Percentiles rank a stretch among this genome's conserved stretches.
Conservation (phyloP, 495 filamentous ascomycete genomes). For the Penicillium flavigenum region DNA sequence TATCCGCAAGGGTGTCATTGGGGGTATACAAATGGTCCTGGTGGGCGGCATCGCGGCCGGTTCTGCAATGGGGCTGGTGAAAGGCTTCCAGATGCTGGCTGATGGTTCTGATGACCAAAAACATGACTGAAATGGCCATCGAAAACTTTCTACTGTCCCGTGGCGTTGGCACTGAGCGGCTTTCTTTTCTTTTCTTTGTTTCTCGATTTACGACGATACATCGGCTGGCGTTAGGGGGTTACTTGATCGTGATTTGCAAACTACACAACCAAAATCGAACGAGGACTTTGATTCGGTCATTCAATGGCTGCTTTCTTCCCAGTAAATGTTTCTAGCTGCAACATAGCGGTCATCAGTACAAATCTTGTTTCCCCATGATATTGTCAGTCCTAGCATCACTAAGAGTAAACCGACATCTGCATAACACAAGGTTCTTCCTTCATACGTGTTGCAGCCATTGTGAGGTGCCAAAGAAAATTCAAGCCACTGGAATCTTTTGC, state of each 20-base stretch:
- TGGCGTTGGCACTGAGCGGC: slow-evolving; percentile 15
- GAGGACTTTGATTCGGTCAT: background rate
- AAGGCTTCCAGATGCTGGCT: slow-evolving; percentile 48
- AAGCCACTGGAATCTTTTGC: slow-evolving; percentile 30
- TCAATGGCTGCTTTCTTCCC: background rate
- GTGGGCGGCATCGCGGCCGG: slow-evolving; percentile 65
- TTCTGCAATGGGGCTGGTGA: slow-evolving; percentile 63
- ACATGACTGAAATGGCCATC: slow-evolving; percentile 16
- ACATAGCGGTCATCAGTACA: background rate
- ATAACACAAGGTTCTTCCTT: background rate
- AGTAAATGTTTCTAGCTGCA: background rate
- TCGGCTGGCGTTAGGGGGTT: slow-evolving; percentile 1
- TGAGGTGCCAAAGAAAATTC: slow-evolving; percentile 32
- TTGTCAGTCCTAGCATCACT: background rate
- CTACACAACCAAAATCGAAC: background rate
- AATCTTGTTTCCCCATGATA: background rate
- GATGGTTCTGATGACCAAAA: slow-evolving; percentile 17
- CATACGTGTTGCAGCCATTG: slow-evolving; percentile 18
- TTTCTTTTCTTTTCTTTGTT: background rate
- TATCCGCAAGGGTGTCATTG: slow-evolving; percentile 41
- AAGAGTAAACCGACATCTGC: background rate
- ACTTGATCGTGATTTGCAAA: background rate
- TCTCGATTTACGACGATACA: background rate
- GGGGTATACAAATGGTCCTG: slow-evolving; percentile 63
- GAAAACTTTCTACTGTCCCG: background rate